Percentiles rank a stretch among this genome's conserved stretches.
These are phyloP conservation scores for Xylaria castorea DNA, from an alignment of 495 filamentous ascomycete genomes.

Conservation along the genomic window DNA sequence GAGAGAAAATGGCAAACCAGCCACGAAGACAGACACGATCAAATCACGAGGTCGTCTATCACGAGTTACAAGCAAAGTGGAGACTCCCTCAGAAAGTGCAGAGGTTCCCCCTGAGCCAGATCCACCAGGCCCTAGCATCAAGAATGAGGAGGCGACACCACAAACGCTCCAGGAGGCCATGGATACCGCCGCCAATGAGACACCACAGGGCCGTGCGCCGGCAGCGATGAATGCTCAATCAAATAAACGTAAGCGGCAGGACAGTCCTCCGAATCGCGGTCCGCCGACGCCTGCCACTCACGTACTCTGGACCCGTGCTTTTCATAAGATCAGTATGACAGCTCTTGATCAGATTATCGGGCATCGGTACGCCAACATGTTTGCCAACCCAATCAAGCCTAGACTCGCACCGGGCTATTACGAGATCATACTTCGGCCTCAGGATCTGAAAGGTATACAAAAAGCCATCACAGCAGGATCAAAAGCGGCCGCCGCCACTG, in stretches of 20 bases:
- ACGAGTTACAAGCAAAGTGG: conserved; percentile 40
- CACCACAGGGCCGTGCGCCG: conserved; percentile 37
- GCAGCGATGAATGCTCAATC: conserved; percentile 29
- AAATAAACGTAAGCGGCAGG: conserved; percentile 56
- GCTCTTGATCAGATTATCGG: conserved; percentile 84
- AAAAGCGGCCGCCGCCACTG: conserved; percentile 70
- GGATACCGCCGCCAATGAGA: conserved; percentile 59
- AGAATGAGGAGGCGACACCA: conserved; percentile 72
- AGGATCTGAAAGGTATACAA: conserved; percentile 87
- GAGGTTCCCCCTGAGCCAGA: conserved; percentile 59
- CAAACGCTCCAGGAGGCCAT: conserved; percentile 56
- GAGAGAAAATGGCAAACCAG: conserved; percentile 36
- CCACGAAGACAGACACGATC: conserved; percentile 35
- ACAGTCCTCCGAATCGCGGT: conserved; percentile 46
- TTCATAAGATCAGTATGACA: conserved; percentile 75
- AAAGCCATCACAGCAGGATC: conserved; percentile 78
- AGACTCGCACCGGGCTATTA: conserved; percentile 87
- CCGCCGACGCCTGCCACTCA: conserved; percentile 58
- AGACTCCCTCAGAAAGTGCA: conserved; percentile 58
- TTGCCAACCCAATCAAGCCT: conserved; percentile 82
- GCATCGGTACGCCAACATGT: conserved; percentile 89
- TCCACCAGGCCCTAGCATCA: conserved; percentile 58
- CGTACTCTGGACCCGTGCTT: conserved; percentile 75
- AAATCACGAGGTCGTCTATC: conserved; percentile 44
- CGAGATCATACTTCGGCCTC: conserved; percentile 82